A percentile compares a stretch with the other conserved stretches of the same genome.
Conservation (phyloP, 805 yeast genomes). For the Candida glaebosa region DNA sequence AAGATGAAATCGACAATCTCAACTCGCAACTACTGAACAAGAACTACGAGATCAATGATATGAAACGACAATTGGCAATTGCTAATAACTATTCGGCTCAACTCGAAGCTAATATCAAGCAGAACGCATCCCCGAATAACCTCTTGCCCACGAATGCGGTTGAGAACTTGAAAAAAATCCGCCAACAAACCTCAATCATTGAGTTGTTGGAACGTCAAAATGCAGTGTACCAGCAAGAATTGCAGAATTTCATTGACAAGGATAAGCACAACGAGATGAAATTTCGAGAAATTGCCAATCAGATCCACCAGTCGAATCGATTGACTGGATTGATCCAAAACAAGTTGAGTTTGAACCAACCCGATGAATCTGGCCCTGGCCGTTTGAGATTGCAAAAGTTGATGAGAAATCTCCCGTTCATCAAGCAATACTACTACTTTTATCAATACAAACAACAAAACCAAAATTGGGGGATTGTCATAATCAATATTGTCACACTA, state of each 20-base stretch:
- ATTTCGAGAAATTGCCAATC: constrained; percentile 9
- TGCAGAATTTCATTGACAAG: constrained; percentile 11
- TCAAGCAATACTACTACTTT: constrained; percentile 26
- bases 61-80: constrained; percentile 15
- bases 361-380: no score
- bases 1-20: background rate
- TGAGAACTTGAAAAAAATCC: constrained; percentile 3
- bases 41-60: constrained; percentile 11
- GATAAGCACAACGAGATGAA: constrained; percentile 11
- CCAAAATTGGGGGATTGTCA: constrained; percentile 14
- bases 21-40: background rate
- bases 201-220: constrained; percentile 1
- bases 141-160: constrained; percentile 1
- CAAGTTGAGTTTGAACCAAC: constrained; percentile 12
- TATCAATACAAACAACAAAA: constrained; percentile 23
- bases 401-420: constrained; percentile 23
- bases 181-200: constrained; percentile 1
- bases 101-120: constrained; percentile 12
- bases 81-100: constrained; percentile 15
- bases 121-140: constrained; percentile 2
- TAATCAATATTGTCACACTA: constrained; percentile 21
- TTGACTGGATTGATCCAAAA: constrained; percentile 14
- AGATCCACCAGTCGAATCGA: constrained; percentile 19
- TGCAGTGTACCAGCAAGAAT: constrained; percentile 15
- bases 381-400: constrained; percentile 13